These are phyloP conservation scores for Plasmodium gaboni DNA, from an alignment of 169 alveolate genomes.

Conservation along the genomic window DNA sequence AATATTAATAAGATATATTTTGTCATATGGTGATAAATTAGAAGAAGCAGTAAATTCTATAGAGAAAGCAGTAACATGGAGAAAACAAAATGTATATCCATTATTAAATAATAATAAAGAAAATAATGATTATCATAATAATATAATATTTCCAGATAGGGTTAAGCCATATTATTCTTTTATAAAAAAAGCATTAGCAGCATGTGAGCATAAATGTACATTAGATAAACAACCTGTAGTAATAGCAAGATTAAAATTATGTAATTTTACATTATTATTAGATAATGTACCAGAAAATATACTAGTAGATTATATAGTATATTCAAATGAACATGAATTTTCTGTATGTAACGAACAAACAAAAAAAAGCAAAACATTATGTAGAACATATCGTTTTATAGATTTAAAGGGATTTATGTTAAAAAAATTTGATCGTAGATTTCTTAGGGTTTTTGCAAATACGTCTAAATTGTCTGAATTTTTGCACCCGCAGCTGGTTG, in stretches of 20 bases:
- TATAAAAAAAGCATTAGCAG: slow-evolving; percentile 65
- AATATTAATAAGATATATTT: slow-evolving; percentile 44
- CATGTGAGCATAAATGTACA: slow-evolving; percentile 41
- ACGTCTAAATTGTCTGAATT: slow-evolving; percentile 65
- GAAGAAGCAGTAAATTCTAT: slow-evolving; percentile 56
- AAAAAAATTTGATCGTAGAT: slow-evolving; percentile 55
- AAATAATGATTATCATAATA: slow-evolving; percentile 8
- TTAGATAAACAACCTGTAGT: slow-evolving; percentile 70
- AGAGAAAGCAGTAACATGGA: slow-evolving; percentile 49
- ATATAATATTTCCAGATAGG: slow-evolving; percentile 36
- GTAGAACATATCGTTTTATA: slow-evolving; percentile 58
- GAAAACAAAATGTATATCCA: slow-evolving; percentile 42
- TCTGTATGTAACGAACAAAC: slow-evolving; percentile 41
- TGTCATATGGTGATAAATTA: slow-evolving; percentile 61
- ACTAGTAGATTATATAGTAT: slow-evolving; percentile 58
- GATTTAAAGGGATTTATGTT: slow-evolving; percentile 68
- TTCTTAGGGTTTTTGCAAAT: slow-evolving; percentile 51
- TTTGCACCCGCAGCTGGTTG: slow-evolving; percentile 57
- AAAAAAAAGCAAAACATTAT: slow-evolving; percentile 17
- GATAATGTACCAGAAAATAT: slow-evolving; percentile 67
- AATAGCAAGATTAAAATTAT: slow-evolving; percentile 59
- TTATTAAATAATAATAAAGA: slow-evolving; percentile 30
- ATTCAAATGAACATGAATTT: slow-evolving; percentile 64
- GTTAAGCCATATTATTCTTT: slow-evolving; percentile 65
- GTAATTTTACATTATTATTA: slow-evolving; percentile 64